These are phyloP conservation scores for Daedaleopsis nitida DNA, from an alignment of 768 basidiomycete genomes.

Conservation along the genomic window DNA sequence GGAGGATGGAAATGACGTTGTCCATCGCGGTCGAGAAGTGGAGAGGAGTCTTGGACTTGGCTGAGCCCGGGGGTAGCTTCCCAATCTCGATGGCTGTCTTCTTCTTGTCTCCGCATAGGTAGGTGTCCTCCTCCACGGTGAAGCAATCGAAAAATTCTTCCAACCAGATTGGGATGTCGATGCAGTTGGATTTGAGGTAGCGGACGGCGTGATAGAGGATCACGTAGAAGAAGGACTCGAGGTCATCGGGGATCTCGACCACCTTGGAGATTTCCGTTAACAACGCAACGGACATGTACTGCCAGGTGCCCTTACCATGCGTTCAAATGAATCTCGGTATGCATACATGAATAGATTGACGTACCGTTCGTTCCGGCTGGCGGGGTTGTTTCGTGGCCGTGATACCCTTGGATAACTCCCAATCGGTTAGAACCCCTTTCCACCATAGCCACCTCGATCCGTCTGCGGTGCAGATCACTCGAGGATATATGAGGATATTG, in stretches of 20 bases:
- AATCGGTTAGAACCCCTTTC: too few relatives aligned
- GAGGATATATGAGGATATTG: not conserved
- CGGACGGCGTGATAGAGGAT: not conserved
- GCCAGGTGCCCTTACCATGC: constrained; percentile 8
- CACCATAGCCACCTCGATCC: too few relatives aligned
- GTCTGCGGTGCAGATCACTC: too few relatives aligned
- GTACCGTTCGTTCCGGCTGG: not conserved
- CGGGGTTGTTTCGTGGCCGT: too few relatives aligned
- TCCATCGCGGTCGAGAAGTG: too few relatives aligned
- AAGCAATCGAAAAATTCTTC: not conserved
- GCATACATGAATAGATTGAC: not conserved
- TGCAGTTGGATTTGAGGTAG: not conserved
- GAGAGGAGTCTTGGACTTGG: too few relatives aligned
- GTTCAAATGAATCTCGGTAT: not conserved
- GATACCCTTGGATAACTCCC: too few relatives aligned
- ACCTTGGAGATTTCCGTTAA: not conserved
- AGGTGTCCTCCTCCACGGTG: not conserved
- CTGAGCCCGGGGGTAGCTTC: too few relatives aligned
- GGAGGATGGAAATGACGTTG: too few relatives aligned
- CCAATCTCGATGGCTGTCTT: too few relatives aligned
- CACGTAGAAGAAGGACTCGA: too few relatives aligned
- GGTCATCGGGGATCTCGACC: not conserved
- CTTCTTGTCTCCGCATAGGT: too few relatives aligned
- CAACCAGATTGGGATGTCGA: not conserved
- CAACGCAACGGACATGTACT: not conserved